Evolutionary conservation across 2,329 filamentous ascomycete genomes (phyloP).

Genomic region (Epichloe hybrida): DNA sequence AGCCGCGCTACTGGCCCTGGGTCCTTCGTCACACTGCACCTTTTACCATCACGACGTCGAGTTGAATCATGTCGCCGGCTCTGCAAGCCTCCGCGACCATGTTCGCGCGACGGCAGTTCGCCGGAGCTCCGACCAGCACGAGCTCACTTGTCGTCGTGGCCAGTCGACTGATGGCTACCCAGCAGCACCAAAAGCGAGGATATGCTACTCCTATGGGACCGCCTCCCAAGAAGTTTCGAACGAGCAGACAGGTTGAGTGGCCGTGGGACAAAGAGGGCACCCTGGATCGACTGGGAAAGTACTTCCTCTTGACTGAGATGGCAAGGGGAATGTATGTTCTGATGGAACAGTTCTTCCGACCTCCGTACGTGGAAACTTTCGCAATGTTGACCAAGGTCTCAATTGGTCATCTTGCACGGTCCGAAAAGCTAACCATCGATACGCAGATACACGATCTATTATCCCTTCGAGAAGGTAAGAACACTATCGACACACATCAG

Average conservation of each 20-base stretch:
- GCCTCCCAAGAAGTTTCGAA: constrained; percentile 68
- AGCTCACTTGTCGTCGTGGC: constrained; percentile 11
- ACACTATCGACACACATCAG: not conserved
- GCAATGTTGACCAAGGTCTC: not conserved
- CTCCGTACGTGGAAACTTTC: constrained; percentile 59
- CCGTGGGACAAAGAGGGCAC: constrained; percentile 64
- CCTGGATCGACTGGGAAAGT: constrained; percentile 76
- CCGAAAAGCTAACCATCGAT: not conserved
- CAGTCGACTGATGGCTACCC: constrained; percentile 7
- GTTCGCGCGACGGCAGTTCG: constrained; percentile 23
- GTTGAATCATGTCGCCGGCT: constrained; percentile 18
- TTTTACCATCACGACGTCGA: not conserved
- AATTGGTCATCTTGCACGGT: not conserved
- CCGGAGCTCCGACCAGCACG: constrained; percentile 11
- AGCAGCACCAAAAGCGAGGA: constrained; percentile 18
- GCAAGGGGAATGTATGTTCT: constrained; percentile 95
- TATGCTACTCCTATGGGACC: constrained; percentile 64
- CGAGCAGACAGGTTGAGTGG: constrained; percentile 62
- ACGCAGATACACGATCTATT: constrained; percentile 87
- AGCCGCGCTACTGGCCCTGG: not conserved
- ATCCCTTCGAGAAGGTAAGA: constrained; percentile 85
- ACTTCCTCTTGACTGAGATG: constrained; percentile 94
- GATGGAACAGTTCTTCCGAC: constrained; percentile 95
- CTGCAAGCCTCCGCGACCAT: constrained; percentile 19
- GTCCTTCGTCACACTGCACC: not conserved